Conservation (phyloP, 768 basidiomycete genomes). For the Leucosporidium creatinivorum region DNA sequence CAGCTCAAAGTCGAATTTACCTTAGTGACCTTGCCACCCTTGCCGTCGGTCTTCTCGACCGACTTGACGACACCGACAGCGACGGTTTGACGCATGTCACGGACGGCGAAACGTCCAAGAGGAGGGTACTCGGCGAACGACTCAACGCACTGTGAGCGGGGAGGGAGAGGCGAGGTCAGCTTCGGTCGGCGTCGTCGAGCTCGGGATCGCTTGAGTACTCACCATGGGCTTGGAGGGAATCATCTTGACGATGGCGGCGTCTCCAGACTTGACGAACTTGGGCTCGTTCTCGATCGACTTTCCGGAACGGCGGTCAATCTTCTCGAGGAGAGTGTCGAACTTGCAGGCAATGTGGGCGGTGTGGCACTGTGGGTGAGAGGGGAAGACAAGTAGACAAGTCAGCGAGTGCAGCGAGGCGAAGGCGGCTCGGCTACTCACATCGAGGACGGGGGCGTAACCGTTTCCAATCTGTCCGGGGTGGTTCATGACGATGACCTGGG, state of each 20-base stretch:
- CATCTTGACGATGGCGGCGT: slow-evolving; percentile 91
- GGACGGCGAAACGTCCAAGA: slow-evolving; percentile 97
- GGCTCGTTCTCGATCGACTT: slow-evolving; percentile 75
- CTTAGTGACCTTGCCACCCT: slow-evolving; percentile 37
- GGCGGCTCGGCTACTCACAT: slow-evolving; percentile 41
- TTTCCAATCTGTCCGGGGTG: slow-evolving; percentile 99
- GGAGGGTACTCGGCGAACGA: slow-evolving; percentile 65
- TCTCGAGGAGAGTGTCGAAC: slow-evolving; percentile 96
- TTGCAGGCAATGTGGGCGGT: slow-evolving; percentile 97
- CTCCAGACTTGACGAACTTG: slow-evolving; percentile 99
- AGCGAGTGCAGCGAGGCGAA: too few species aligned
- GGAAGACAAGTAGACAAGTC: too few species aligned
- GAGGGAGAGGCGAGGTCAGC: neutral
- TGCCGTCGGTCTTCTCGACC: slow-evolving; percentile 89
- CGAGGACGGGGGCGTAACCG: slow-evolving; percentile 96
- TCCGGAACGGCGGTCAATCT: slow-evolving; percentile 98
- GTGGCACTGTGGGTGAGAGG: slow-evolving; percentile 56
- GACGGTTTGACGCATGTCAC: slow-evolving; percentile 99
- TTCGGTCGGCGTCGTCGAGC: neutral
- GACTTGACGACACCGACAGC: slow-evolving; percentile 70
- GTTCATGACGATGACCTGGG: slow-evolving; percentile 99
- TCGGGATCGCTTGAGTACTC: neutral
- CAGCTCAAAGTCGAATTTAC: too few species aligned
- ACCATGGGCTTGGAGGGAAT: slow-evolving; percentile 38
- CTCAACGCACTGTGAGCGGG: slow-evolving; percentile 33